Evolutionary conservation across 345 rosid genomes (phyloP).

Genomic region (Hypericum androsaemum): DNA sequence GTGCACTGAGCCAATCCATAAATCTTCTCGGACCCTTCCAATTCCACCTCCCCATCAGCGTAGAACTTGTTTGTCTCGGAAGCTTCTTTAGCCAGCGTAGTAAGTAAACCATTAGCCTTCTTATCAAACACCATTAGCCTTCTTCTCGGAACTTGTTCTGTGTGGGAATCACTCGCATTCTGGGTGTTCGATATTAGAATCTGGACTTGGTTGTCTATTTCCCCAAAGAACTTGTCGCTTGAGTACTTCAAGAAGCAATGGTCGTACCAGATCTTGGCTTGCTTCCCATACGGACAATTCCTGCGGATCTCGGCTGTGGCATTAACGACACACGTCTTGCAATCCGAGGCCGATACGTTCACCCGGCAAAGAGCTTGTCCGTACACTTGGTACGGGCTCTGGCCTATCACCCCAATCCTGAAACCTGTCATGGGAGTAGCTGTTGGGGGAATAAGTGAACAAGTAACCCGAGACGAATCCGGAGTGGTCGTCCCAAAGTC

Average conservation of each 20-base stretch:
- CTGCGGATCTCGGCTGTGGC: not conserved
- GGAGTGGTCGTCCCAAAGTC: too few relatives aligned
- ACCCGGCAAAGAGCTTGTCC: too few relatives aligned
- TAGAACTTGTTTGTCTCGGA: not conserved
- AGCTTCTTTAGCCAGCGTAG: not conserved
- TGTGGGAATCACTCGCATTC: not conserved
- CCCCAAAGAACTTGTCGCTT: not conserved
- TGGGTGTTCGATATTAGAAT: not conserved
- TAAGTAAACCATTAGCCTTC: not conserved
- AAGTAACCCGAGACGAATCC: too few relatives aligned
- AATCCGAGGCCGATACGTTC: not conserved
- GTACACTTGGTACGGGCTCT: too few relatives aligned
- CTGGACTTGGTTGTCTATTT: not conserved
- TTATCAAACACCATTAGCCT: not conserved
- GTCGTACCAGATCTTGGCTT: constrained; percentile 14
- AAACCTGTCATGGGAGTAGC: too few relatives aligned
- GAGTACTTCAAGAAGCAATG: constrained; percentile 6
- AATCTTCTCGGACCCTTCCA: not conserved
- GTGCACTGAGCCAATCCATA: constrained; percentile 12
- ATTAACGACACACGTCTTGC: constrained; percentile 4
- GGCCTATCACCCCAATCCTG: too few relatives aligned
- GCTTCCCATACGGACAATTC: constrained; percentile 1
- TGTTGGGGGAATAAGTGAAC: too few relatives aligned
- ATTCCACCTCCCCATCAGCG: not conserved
- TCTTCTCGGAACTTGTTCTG: too few relatives aligned